Conservation (phyloP, 1,139 yeast genomes). For the Blastobotrys apis region DNA sequence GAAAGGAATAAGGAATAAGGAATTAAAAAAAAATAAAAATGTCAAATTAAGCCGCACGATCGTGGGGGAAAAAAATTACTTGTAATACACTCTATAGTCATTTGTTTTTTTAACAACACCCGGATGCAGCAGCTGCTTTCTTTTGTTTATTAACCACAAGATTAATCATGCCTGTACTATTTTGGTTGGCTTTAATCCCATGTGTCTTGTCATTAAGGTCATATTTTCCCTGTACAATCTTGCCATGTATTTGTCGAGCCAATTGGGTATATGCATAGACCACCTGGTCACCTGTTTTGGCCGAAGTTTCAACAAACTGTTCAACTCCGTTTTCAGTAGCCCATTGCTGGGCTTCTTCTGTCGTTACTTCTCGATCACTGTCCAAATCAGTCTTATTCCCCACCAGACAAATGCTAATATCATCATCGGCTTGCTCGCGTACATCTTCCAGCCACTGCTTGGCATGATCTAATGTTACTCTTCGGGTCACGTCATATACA, state of each 20-base stretch:
- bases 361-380: slow-evolving; percentile 67
- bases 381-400: slow-evolving; percentile 82
- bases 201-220: slow-evolving; percentile 31
- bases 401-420: slow-evolving; percentile 79
- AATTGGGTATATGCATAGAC: slow-evolving; percentile 84
- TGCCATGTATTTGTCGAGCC: slow-evolving; percentile 57
- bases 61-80: no score
- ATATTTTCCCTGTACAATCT: slow-evolving; percentile 33
- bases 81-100: not conserved
- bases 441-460: slow-evolving; percentile 54
- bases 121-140: not conserved
- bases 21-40: not conserved
- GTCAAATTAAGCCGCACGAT: not conserved
- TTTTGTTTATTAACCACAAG: slow-evolving; percentile 17
- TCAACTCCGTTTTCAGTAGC: slow-evolving; percentile 80
- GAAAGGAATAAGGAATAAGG: not conserved
- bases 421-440: slow-evolving; percentile 82
- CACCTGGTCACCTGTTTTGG: slow-evolving; percentile 83
- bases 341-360: slow-evolving; percentile 76
- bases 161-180: slow-evolving; percentile 21
- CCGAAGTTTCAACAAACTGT: slow-evolving; percentile 91
- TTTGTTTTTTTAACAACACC: slow-evolving; percentile 2
- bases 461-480: slow-evolving; percentile 41
- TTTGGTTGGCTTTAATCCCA: slow-evolving; percentile 28
- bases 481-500: slow-evolving; percentile 85